phyloP scores from a whole-genome alignment of 2,329 filamentous ascomycete species.

The Xylariaceae sp. region DNA sequence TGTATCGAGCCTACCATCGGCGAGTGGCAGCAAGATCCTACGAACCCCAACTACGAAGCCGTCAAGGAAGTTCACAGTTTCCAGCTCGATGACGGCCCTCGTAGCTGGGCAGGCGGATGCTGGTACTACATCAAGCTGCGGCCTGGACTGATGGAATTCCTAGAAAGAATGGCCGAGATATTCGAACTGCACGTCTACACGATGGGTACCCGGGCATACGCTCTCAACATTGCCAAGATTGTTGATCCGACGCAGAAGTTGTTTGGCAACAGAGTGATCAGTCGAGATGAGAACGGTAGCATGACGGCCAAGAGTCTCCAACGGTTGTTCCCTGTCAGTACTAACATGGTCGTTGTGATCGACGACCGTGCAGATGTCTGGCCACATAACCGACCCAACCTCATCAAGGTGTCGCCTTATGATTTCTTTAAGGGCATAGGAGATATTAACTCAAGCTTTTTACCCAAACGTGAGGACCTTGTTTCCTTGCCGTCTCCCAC shows the following conservation, averaged over 20 bases:
- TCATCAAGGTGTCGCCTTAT: constrained; percentile 92
- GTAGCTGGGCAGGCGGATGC: constrained; percentile 63
- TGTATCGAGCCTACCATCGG: constrained; percentile 94
- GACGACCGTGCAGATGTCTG: constrained; percentile 96
- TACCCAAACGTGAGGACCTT: constrained; percentile 69
- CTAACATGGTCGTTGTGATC: constrained; percentile 98
- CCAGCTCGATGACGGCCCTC: constrained; percentile 81
- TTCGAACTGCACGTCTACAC: constrained; percentile 98
- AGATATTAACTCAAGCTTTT: constrained; percentile 96
- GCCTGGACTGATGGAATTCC: constrained; percentile 75
- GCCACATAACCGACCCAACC: constrained; percentile 81
- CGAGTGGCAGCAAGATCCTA: constrained; percentile 86
- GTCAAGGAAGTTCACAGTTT: constrained; percentile 86
- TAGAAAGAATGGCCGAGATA: constrained; percentile 49
- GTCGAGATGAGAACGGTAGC: constrained; percentile 93
- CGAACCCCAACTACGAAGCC: constrained; percentile 85
- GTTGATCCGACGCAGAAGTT: constrained; percentile 85
- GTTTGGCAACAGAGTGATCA: constrained; percentile 92
- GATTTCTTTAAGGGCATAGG: constrained; percentile 98
- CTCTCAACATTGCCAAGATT: constrained; percentile 82
- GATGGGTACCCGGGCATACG: constrained; percentile 97
- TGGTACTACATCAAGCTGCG: constrained; percentile 99
- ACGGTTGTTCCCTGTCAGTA: constrained; percentile 90
- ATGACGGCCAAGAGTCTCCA: constrained; percentile 86
- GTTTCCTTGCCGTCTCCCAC: constrained; percentile 31